A percentile compares a stretch with the other conserved stretches of the same genome.
These are phyloP conservation scores for Malassezia restricta DNA, from an alignment of 1,284 basidiomycete species.

Conservation along the genomic window DNA sequence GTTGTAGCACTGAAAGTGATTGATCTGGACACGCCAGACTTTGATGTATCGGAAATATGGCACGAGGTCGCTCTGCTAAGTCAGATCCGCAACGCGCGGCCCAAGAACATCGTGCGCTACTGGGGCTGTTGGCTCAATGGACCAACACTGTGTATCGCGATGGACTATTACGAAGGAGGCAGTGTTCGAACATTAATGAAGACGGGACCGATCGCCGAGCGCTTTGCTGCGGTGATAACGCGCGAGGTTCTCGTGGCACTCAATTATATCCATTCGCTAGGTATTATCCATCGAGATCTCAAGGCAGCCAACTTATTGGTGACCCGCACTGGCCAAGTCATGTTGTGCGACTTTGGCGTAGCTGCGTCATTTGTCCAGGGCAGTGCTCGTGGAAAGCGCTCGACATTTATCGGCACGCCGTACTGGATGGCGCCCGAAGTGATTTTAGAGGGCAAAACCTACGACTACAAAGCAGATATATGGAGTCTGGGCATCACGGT, in stretches of 20 bases:
- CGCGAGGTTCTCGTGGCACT: conserved; percentile 78
- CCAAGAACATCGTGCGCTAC: conserved; percentile 85
- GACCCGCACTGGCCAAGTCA: conserved; percentile 54
- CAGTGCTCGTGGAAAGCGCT: conserved; percentile 18
- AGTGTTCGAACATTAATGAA: conserved; percentile 76
- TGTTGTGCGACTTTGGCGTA: conserved; percentile 26
- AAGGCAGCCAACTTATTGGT: conserved; percentile 52
- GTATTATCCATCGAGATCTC: conserved; percentile 55
- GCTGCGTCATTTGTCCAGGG: conserved; percentile 18
- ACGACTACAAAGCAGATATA: conserved; percentile 60
- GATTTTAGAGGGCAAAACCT: conserved; percentile 49
- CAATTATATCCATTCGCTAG: conserved; percentile 47
- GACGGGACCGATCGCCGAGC: conserved; percentile 69
- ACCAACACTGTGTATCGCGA: conserved; percentile 92
- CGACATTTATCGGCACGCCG: conserved; percentile 48
- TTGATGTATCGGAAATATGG: conserved; percentile 92
- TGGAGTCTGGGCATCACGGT: conserved; percentile 92
- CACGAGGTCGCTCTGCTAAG: conserved; percentile 85
- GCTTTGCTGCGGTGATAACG: conserved; percentile 72
- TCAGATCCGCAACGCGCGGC: conserved; percentile 62
- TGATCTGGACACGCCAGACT: conserved; percentile 80
- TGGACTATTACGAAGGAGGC: conserved; percentile 94
- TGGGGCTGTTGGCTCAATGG: conserved; percentile 91
- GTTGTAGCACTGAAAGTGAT: conserved; percentile 94
- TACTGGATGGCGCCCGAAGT: conserved; percentile 47